phyloP scores from a whole-genome alignment of 2,329 filamentous ascomycete genomes.

The Phoma sp. region DNA sequence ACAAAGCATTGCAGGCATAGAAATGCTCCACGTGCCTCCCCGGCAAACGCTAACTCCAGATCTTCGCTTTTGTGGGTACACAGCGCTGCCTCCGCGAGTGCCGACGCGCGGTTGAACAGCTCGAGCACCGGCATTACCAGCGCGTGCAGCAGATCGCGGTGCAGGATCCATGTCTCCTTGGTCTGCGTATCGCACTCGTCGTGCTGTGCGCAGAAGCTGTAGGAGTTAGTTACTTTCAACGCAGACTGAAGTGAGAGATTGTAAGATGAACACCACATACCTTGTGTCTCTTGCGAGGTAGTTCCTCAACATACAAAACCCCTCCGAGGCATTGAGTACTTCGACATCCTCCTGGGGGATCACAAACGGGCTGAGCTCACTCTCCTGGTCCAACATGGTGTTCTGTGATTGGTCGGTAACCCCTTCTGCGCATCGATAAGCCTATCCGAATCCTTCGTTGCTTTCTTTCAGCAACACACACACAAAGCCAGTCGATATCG shows the following conservation, averaged over 20 bases:
- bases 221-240: constrained; percentile 9
- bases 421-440: constrained; percentile 18
- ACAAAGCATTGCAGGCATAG: constrained; percentile 67
- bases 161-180: constrained; percentile 56
- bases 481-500: background rate
- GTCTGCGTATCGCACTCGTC: constrained; percentile 39
- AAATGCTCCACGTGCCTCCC: constrained; percentile 64
- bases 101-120: constrained; percentile 63
- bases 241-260: too few relatives aligned
- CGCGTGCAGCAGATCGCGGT: constrained; percentile 66
- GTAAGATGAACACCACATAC: too few relatives aligned
- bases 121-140: constrained; percentile 65
- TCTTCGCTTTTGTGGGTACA: constrained; percentile 59
- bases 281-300: constrained; percentile 52
- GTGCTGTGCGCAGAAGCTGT: constrained; percentile 56
- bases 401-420: constrained; percentile 15
- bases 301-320: constrained; percentile 53
- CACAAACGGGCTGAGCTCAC: constrained; percentile 49
- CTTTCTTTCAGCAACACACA: background rate
- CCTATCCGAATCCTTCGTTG: background rate
- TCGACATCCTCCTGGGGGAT: constrained; percentile 53
- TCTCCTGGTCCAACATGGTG: constrained; percentile 20
- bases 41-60: constrained; percentile 64
- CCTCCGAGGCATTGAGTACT: constrained; percentile 49
- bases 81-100: constrained; percentile 59